A percentile compares a stretch with the other conserved stretches of the same genome.
Evolutionary conservation across 2,329 filamentous ascomycete genomes (phyloP).

Genomic region (Phyllachora maydis): DNA sequence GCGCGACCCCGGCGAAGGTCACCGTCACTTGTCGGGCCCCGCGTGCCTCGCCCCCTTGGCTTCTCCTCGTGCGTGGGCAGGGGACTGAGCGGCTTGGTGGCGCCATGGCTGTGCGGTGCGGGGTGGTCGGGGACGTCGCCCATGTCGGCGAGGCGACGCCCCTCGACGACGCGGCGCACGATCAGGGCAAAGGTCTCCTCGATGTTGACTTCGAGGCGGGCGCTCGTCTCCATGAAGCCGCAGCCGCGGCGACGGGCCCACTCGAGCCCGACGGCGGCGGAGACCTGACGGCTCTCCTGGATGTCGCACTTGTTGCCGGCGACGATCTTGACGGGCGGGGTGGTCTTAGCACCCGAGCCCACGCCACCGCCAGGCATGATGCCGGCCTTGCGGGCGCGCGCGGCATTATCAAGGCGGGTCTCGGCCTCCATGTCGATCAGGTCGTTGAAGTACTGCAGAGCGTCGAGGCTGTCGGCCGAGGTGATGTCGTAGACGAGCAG

Average conservation of each 20-base stretch:
- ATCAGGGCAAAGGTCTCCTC: constrained; percentile 70
- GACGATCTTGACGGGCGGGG: constrained; percentile 61
- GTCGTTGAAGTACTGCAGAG: constrained; percentile 60
- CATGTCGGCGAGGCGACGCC: constrained; percentile 25
- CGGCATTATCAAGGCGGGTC: constrained; percentile 40
- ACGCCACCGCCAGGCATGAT: constrained; percentile 12
- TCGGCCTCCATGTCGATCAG: constrained; percentile 71
- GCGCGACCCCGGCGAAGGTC: constrained; percentile 19
- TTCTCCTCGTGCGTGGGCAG: constrained; percentile 17
- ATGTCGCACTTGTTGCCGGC: constrained; percentile 78
- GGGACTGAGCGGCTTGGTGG: constrained; percentile 36
- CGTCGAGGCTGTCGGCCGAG: constrained; percentile 42
- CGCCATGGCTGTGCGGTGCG: constrained; percentile 25
- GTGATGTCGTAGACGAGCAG: constrained; percentile 81
- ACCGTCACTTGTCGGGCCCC: constrained; percentile 21
- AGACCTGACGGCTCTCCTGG: constrained; percentile 45
- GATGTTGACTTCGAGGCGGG: constrained; percentile 67
- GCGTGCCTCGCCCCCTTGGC: constrained; percentile 23
- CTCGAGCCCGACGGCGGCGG: constrained; percentile 50
- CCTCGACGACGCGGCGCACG: constrained; percentile 39
- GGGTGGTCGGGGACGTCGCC: constrained; percentile 12
- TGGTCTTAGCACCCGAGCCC: constrained; percentile 22
- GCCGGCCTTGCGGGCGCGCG: constrained; percentile 26
- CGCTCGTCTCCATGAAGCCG: constrained; percentile 82
- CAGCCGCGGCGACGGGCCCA: constrained; percentile 56